Conservation (phyloP, 768 basidiomycete species). For the Kwoniella sp. region DNA sequence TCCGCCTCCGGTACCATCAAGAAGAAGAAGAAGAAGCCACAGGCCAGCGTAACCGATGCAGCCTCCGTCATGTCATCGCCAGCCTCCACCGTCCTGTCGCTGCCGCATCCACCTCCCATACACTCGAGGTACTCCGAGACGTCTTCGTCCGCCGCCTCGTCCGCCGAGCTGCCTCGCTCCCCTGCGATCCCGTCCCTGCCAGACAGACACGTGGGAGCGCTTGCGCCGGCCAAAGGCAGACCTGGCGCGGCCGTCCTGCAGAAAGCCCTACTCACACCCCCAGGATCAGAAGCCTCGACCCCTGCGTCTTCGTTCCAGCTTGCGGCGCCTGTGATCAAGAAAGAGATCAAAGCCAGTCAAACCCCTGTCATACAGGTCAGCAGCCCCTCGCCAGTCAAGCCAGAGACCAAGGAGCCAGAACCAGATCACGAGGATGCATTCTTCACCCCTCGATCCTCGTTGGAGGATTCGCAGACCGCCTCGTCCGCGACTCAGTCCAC, state of each 20-base stretch:
- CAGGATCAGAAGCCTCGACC: slow-evolving; percentile 22
- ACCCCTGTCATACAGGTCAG: too few species aligned
- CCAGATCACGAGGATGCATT: slow-evolving; percentile 26
- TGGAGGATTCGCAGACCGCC: slow-evolving; percentile 4
- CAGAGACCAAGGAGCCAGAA: too few species aligned
- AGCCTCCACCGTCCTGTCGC: not conserved
- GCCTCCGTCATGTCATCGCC: slow-evolving; percentile 8
- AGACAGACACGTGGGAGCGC: not conserved
- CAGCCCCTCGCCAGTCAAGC: too few species aligned
- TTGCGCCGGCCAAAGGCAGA: not conserved
- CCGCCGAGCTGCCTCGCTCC: slow-evolving; percentile 15
- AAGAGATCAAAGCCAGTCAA: too few species aligned
- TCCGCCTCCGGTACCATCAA: slow-evolving; percentile 17
- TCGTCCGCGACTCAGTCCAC: too few species aligned
- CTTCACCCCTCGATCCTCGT: slow-evolving; percentile 25
- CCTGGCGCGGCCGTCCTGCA: not conserved
- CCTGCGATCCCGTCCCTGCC: slow-evolving; percentile 4
- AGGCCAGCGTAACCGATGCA: not conserved
- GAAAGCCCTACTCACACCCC: slow-evolving; percentile 19
- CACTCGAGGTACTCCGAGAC: slow-evolving; percentile 19
- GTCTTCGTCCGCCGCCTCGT: slow-evolving; percentile 30
- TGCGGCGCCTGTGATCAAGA: too few species aligned
- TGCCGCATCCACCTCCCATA: slow-evolving; percentile 8
- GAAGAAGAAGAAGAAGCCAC: slow-evolving; percentile 34
- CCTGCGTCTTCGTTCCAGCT: not conserved